phyloP scores from a whole-genome alignment of 768 basidiomycete genomes.

The Lactarius akahatsu region DNA sequence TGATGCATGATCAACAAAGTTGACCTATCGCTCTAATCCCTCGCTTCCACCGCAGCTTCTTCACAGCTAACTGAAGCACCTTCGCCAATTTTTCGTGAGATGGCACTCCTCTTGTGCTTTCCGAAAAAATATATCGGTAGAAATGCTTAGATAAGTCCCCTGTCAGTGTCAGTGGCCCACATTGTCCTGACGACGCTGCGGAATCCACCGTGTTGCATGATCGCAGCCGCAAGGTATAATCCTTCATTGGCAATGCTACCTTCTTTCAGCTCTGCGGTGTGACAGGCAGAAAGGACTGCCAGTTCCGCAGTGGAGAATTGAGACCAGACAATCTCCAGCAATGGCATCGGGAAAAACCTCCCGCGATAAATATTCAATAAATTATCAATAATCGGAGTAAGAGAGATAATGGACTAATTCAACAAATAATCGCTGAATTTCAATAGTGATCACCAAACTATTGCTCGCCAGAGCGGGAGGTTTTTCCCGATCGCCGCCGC shows the following conservation, averaged over 20 bases:
- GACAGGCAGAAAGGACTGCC: constrained; percentile 21
- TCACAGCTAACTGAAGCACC: constrained; percentile 8
- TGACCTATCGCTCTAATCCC: constrained; percentile 5
- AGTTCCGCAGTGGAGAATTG: constrained; percentile 2
- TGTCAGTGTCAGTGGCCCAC: constrained; percentile 19
- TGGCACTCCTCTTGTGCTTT: neutral
- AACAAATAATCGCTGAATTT: no score
- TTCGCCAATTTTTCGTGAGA: neutral
- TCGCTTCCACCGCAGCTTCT: neutral
- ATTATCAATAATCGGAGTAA: no score
- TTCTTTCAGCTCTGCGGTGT: constrained; percentile 11
- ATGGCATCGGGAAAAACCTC: no score
- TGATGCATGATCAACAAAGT: constrained; percentile 17
- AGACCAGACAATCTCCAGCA: constrained; percentile 10
- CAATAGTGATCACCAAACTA: no score
- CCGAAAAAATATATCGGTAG: neutral
- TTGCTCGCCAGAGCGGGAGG: no score
- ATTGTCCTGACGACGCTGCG: constrained; percentile 17
- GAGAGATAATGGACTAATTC: no score
- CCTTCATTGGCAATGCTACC: constrained; percentile 14
- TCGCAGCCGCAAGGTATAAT: constrained; percentile 17
- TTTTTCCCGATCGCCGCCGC: no score
- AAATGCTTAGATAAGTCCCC: constrained; percentile 1
- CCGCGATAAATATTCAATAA: no score
- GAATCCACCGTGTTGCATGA: constrained; percentile 24